Percentiles rank a stretch among this genome's conserved stretches.
Conservation (phyloP, 1,139 yeast genomes). For the Zygosaccharomyces pseudobailii region DNA sequence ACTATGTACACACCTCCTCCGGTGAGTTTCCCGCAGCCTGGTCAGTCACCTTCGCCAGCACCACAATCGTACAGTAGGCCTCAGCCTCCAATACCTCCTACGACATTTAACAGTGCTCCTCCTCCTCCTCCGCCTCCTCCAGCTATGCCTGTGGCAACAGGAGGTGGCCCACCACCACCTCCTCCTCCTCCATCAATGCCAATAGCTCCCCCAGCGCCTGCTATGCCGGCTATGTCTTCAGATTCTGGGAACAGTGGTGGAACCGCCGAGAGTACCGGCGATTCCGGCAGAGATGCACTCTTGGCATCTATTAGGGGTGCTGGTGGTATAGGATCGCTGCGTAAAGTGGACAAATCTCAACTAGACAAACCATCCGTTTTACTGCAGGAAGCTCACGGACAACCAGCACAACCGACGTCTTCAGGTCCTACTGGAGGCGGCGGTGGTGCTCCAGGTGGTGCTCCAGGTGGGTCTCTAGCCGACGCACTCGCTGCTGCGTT, state of each 20-base stretch:
- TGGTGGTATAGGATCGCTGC: slow-evolving; percentile 63
- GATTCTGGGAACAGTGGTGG: slow-evolving; percentile 38
- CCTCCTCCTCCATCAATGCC: slow-evolving; percentile 12
- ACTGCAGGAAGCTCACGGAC: slow-evolving; percentile 69
- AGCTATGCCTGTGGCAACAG: slow-evolving; percentile 29
- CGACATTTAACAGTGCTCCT: slow-evolving; percentile 7
- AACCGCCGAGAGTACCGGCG: slow-evolving; percentile 40
- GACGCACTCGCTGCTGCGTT: slow-evolving; percentile 88
- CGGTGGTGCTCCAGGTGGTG: slow-evolving; percentile 39
- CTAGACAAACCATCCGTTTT: slow-evolving; percentile 73
- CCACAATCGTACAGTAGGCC: not conserved
- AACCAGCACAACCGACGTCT: slow-evolving; percentile 29
- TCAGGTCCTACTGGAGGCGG: slow-evolving; percentile 36
- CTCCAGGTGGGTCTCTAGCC: slow-evolving; percentile 56
- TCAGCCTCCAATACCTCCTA: slow-evolving; percentile 15
- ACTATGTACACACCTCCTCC: slow-evolving; percentile 8
- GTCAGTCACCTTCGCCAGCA: slow-evolving; percentile 17
- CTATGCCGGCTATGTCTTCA: slow-evolving; percentile 38
- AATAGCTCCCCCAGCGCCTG: not conserved
- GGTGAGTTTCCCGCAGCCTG: slow-evolving; percentile 14
- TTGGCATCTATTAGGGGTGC: slow-evolving; percentile 82
- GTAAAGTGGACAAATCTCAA: slow-evolving; percentile 76
- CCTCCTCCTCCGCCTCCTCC: slow-evolving; percentile 36
- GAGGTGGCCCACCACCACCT: slow-evolving; percentile 39
- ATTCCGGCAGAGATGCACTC: slow-evolving; percentile 70